A percentile compares a stretch with the other conserved stretches of the same genome.
Evolutionary conservation across 768 basidiomycete species (phyloP).

Genomic region (Panellus pusillus): DNA sequence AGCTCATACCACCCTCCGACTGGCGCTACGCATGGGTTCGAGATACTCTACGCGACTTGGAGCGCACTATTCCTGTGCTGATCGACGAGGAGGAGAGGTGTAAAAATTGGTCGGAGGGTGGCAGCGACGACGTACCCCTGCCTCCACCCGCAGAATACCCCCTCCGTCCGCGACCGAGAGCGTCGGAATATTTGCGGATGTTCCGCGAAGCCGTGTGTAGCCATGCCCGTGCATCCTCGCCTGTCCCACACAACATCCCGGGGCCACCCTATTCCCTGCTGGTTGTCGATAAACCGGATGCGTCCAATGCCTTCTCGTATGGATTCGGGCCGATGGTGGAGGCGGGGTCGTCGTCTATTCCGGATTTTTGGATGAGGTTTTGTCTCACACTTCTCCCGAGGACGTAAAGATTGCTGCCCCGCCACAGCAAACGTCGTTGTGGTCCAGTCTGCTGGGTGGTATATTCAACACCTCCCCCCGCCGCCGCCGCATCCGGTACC

Average conservation of each 20-base stretch:
- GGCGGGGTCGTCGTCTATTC: constrained; percentile 95
- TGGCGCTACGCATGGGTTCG: constrained; percentile 92
- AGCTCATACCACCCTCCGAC: constrained; percentile 70
- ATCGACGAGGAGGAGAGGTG: constrained; percentile 57
- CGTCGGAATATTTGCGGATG: constrained; percentile 65
- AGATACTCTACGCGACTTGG: constrained; percentile 74
- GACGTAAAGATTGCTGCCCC: constrained; percentile 16
- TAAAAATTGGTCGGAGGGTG: constrained; percentile 55
- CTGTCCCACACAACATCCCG: constrained; percentile 56
- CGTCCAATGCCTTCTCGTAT: constrained; percentile 91
- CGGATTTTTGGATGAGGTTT: constrained; percentile 87
- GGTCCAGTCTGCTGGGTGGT: constrained; percentile 48
- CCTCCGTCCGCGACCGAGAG: constrained; percentile 80
- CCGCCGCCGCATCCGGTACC: constrained; percentile 49
- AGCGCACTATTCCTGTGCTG: constrained; percentile 68
- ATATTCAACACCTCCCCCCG: constrained; percentile 37
- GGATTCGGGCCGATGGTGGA: constrained; percentile 89
- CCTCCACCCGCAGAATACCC: constrained; percentile 85
- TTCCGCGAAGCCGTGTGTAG: constrained; percentile 52
- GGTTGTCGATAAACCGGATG: constrained; percentile 82
- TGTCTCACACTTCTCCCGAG: constrained; percentile 46
- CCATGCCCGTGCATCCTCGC: constrained; percentile 37
- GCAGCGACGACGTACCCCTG: constrained; percentile 53
- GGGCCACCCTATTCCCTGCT: constrained; percentile 91
- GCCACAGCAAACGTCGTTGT: constrained; percentile 40